phyloP scores from a whole-genome alignment of 768 basidiomycete species.

The Nidularia sp. region DNA sequence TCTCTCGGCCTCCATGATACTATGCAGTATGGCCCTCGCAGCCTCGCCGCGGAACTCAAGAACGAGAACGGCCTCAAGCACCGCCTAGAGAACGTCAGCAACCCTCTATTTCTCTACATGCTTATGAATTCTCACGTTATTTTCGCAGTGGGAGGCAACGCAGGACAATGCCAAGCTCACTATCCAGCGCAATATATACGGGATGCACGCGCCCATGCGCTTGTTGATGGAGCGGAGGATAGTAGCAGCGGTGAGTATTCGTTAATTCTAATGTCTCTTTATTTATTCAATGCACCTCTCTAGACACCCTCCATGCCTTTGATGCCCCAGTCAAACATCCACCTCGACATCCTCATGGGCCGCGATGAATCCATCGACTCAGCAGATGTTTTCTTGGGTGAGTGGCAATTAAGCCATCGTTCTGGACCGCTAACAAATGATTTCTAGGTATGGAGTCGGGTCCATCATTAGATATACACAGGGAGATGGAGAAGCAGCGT shows the following conservation, averaged over 20 bases:
- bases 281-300: neutral
- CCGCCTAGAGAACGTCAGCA: constrained; percentile 72
- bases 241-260: constrained; percentile 62
- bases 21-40: constrained; percentile 79
- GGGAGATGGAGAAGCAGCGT: constrained; percentile 62
- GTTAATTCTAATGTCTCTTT: neutral
- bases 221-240: constrained; percentile 92
- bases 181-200: constrained; percentile 78
- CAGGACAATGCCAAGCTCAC: constrained; percentile 86
- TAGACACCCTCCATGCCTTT: constrained; percentile 69
- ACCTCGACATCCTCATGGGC: constrained; percentile 91
- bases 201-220: constrained; percentile 86
- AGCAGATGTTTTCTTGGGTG: constrained; percentile 77
- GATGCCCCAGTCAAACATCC: constrained; percentile 69
- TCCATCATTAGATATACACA: constrained; percentile 52
- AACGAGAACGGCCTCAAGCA: constrained; percentile 57
- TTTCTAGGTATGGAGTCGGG: constrained; percentile 52
- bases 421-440: no score
- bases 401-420: neutral
- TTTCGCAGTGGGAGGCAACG: constrained; percentile 83
- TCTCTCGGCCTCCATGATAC: constrained; percentile 85
- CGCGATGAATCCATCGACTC: constrained; percentile 81
- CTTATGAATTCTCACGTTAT: constrained; percentile 1
- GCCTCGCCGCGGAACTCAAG: constrained; percentile 71
- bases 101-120: neutral